Evolutionary conservation across 352 stramenopile species (phyloP), one percentile per base, ranked within the genome.

Genomic region (Globisporangium nodosum): DNA sequence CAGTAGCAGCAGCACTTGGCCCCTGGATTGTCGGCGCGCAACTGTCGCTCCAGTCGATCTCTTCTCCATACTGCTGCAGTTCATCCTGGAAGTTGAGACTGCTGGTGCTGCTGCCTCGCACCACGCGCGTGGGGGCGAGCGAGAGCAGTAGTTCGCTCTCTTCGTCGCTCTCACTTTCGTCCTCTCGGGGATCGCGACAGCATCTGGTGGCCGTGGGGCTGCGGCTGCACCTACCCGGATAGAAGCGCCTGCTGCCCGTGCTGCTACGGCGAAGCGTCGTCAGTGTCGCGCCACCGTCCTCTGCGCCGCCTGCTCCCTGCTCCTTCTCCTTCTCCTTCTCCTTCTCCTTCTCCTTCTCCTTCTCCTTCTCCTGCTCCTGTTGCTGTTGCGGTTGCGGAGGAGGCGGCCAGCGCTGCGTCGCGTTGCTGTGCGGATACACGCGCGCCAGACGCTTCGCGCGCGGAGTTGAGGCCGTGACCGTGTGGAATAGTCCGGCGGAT

Each of bases 381-480:
- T 53, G 31, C 43, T 33, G 33, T 5, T 20, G 43, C 18, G 20
- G 49, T 3, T 39, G 31, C 20, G 24, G 35, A 45, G 50, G 6
- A 12, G 33, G 33, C 11, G 35, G 49, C n/a, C 45, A 27, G 5
- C 15, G 31, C 24, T 30, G 20, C n/a, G 20, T 39, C 20, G 30
- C 49, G 49, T 27, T 56, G 31, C 31, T 63, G 51, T 63, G 62
- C 50, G 61, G 63, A 7, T 66, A 69, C 59, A 76, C 53, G 51
- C 63, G 60, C 33, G 64, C 64, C 12, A 72, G 58, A 3, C 69
- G 56, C 55, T 74, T 74, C 5, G 69, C 69, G 49, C 71, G 78
- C 20, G 77, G 74, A 13, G 74, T 86, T 3, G 77, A 78, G 13
- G 78, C 68, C 21, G 76, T 81, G 20, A 88, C 74, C 0, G 78